Evolutionary conservation across 1,284 basidiomycete genomes (phyloP).

Genomic region (Hemileia vastatrix): DNA sequence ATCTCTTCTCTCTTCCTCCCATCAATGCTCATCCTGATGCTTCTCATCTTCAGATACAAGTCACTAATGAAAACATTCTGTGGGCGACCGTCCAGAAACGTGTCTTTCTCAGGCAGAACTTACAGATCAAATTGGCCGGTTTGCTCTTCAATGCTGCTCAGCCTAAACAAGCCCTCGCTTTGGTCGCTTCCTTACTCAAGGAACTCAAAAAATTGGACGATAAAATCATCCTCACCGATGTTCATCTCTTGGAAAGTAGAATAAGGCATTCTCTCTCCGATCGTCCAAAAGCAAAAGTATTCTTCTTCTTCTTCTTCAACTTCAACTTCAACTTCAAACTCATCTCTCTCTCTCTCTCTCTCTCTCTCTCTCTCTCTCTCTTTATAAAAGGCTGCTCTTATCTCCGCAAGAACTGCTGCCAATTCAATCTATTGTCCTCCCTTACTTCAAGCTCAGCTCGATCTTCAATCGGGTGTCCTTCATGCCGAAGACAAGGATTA

Average conservation of each 20-base stretch:
- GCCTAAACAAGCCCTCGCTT: constrained; percentile 56
- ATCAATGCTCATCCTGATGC: constrained; percentile 4
- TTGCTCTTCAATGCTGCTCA: constrained; percentile 52
- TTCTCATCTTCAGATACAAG: constrained; percentile 64
- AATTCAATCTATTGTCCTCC: constrained; percentile 98
- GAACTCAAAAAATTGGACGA: constrained; percentile 91
- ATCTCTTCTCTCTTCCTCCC: constrained; percentile 3
- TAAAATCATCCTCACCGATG: constrained; percentile 95
- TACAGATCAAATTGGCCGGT: constrained; percentile 78
- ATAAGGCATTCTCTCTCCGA: constrained; percentile 89
- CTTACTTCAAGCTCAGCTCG: constrained; percentile 76
- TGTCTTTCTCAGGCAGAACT: constrained; percentile 86
- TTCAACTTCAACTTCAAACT: background rate
- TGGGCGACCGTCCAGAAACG: constrained; percentile 90
- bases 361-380: too few species aligned
- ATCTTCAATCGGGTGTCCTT: constrained; percentile 81
- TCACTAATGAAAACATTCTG: constrained; percentile 77
- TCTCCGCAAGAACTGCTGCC: constrained; percentile 83
- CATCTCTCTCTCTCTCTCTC: background rate
- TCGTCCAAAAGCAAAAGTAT: constrained; percentile 80
- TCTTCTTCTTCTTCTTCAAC: background rate
- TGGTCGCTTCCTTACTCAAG: constrained; percentile 74
- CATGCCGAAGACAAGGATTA: constrained; percentile 98
- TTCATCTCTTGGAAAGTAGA: constrained; percentile 82
- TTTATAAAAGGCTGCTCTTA: constrained; percentile 66